Percentiles rank a stretch among this genome's conserved stretches.
phyloP scores from a whole-genome alignment of 2,329 filamentous ascomycete species.

The Diaporthe sp. region DNA sequence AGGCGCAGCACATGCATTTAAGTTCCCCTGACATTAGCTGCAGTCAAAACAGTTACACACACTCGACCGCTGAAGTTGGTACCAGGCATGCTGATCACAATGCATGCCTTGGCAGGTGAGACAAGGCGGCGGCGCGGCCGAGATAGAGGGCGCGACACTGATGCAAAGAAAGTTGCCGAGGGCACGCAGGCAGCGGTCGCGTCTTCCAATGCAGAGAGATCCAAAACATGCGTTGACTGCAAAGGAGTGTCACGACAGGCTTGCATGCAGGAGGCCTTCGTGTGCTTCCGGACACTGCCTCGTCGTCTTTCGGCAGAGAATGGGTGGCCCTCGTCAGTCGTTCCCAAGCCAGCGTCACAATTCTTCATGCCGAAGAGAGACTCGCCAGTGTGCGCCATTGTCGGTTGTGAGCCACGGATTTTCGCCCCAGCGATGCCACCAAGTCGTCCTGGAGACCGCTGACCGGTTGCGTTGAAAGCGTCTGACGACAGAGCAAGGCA shows the following conservation, averaged over 20 bases:
- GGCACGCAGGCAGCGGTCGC: not conserved
- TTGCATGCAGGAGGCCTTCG: not conserved
- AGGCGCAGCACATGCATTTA: not conserved
- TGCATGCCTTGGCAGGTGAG: slow-evolving; percentile 5
- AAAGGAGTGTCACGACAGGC: not conserved
- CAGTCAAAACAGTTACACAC: not conserved
- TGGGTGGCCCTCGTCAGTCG: not conserved
- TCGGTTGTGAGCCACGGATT: not conserved
- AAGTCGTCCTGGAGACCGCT: not conserved
- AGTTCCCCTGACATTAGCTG: not conserved
- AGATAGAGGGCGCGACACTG: not conserved
- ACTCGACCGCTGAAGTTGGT: not conserved
- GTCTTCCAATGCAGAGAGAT: not conserved
- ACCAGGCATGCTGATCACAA: not conserved
- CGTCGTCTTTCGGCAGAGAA: no score
- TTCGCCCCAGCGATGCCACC: not conserved
- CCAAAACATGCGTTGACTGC: not conserved
- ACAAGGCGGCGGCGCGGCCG: not conserved
- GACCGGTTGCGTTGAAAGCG: not conserved
- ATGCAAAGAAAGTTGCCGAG: not conserved
- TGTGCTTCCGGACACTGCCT: not conserved
- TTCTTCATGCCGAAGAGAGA: no score
- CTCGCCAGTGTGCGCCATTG: accelerated
- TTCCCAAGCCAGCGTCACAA: not conserved
- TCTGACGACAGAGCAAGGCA: not conserved